Evolutionary conservation across 225 moss, liverwort and hornwort genomes (phyloP), one percentile per base, ranked within the genome.

Genomic region (Polytrichum commune): DNA sequence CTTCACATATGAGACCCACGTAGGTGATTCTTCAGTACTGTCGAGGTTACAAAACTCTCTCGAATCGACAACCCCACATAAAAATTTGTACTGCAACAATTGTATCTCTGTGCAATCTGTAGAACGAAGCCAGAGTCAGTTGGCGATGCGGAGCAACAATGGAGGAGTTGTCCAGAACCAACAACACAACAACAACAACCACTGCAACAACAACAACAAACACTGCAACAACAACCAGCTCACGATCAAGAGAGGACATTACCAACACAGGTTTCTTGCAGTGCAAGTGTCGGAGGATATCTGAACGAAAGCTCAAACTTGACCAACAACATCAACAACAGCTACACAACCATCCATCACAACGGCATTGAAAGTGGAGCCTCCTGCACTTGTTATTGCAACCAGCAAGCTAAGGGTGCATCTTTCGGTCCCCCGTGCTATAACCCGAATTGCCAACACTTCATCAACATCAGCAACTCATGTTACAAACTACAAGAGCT

Each of bases 91-190:
- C 5, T 53, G 32, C 9, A 3, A 66, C 27, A 20, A 71, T 60
- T 22, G 19, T 54, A 2, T 73, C 46, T 55, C 72, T 26, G 7
- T 69, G 73, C 55, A 84, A 90, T 90, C 76, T 80, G 80, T 73
- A 80, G 46, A 46, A 3, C 46, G 46, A 46, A 85, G 77, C 76
- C 69, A 66, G 84, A 62, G 74, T 85, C 80, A 70, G 66, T 24
- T 62, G 76, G 77, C 53, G 68, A 67, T 16, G 61, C 77, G n/a
- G 68, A 74, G 26, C 68, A 66, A 38, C 65, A 72, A 62, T 76
- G 66, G 27, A 71, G 63, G 0, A 24, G 56, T 8, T 55, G 63
- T 23, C 60, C 19, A 0, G 83, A 80, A 32, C 32, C 66, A 26
- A 60, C 63, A 8, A 55, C 3, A 38, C 38, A 38, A 38, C 32